phyloP scores from a whole-genome alignment of 2,329 filamentous ascomycete genomes.

The Leptosphaerulina australis region DNA sequence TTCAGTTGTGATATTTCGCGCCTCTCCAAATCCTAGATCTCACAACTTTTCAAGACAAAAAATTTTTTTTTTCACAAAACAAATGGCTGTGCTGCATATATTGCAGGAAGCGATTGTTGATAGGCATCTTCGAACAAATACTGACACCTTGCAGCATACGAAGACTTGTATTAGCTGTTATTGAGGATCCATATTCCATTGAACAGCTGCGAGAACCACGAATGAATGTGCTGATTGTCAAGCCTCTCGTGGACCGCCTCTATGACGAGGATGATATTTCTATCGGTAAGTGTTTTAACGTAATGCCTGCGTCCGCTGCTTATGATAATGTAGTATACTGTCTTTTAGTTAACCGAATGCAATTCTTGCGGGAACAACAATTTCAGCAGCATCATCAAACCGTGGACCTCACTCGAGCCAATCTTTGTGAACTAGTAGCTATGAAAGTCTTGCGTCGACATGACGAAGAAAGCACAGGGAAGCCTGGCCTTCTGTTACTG shows the following conservation, averaged over 20 bases:
- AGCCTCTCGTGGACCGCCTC: conserved; percentile 81
- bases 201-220: conserved; percentile 80
- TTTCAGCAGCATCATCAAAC: conserved; percentile 79
- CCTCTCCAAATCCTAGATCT: background rate
- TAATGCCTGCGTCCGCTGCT: background rate
- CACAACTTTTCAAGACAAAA: background rate
- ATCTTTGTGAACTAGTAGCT: conserved; percentile 79
- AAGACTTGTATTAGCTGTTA: conserved; percentile 54
- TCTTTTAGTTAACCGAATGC: conserved; percentile 78
- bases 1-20: background rate
- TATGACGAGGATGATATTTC: conserved; percentile 81
- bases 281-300: conserved; percentile 60
- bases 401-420: conserved; percentile 77
- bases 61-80: background rate
- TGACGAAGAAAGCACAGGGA: conserved; percentile 75
- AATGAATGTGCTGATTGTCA: conserved; percentile 80
- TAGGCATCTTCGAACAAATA: background rate
- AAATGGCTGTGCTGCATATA: background rate
- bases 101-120: background rate
- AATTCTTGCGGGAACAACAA: conserved; percentile 79
- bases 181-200: conserved; percentile 69
- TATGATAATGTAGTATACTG: conserved; percentile 70
- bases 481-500: conserved; percentile 72
- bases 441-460: conserved; percentile 78
- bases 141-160: conserved; percentile 47